Evolutionary conservation across 495 filamentous ascomycete species (phyloP), one percentile per base, ranked within the genome.

Genomic region (Friedmanniomyces endolithicus): DNA sequence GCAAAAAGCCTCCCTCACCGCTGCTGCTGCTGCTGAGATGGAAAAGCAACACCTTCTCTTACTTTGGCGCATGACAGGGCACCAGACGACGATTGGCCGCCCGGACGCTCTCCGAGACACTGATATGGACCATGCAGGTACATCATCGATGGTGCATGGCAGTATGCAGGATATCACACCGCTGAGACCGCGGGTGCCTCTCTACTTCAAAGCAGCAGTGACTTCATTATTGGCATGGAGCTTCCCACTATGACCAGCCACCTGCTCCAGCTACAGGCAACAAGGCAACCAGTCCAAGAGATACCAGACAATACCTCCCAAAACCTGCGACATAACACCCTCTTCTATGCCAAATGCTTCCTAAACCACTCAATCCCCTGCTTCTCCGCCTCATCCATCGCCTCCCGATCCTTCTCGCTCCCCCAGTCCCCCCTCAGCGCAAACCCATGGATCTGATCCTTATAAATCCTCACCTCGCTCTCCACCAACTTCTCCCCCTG

Each of bases 361-460:
- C 62, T 57, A 53, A 73, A 69, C 69, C 69, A 74, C 44, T 68
- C 66, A 53, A 72, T 65, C 6, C 70, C 71, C 58, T 74, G 71
- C 60, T 69, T 61, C 50, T 65, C 57, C 27, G 69, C 61, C 3
- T 71, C 67, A 57, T 74, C 71, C 66, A 71, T 74, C 16, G 71
- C 71, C 60, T 74, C 68, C 60, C 65, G 68, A 40, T 74, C 71
- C 56, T 70, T 72, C 33, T 74, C 72, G 40, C 60, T 68, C 23
- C 62, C 66, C 70, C 69, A 73, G 60, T 74, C 72, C 40, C 65
- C 64, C 43, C 72, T 62, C 34, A 74, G 40, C 24, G 71, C 65
- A 64, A 74, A 71, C 14, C 70, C 71, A 60, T 74, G 71, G 2
- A 74, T 52, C 57, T 73, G 71, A 43, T 71, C 68, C 56, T 73